These are phyloP conservation scores for Agarophyton chilense DNA, from an alignment of 23 red algal genomes.

Conservation along the genomic window DNA sequence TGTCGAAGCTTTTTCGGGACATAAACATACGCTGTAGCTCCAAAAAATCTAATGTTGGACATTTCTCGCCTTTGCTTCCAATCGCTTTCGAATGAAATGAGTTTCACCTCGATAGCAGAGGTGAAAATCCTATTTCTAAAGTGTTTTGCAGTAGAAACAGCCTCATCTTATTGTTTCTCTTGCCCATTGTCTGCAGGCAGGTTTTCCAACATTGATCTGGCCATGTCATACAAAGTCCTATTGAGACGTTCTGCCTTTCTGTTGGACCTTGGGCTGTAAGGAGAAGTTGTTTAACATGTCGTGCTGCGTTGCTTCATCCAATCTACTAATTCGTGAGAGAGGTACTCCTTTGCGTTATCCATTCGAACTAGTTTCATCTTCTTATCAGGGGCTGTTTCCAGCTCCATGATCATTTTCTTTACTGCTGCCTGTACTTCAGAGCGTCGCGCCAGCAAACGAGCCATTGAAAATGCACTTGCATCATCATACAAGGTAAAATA, in stretches of 20 bases:
- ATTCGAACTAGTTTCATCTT: background rate
- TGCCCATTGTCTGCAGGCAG: background rate
- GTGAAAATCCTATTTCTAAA: background rate
- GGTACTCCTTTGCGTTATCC: constrained; percentile 25
- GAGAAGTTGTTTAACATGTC: background rate
- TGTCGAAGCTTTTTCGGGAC: background rate
- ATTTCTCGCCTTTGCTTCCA: background rate
- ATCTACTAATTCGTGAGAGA: background rate
- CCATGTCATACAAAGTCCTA: constrained; percentile 5
- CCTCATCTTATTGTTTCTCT: background rate
- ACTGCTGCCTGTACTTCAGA: constrained; percentile 16
- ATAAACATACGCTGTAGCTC: background rate
- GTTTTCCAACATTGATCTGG: background rate
- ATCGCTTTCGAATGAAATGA: background rate
- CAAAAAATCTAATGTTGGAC: constrained; percentile 22
- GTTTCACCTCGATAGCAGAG: background rate
- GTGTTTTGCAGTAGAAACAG: background rate
- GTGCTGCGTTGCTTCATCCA: constrained; percentile 31
- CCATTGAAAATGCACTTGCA: no score
- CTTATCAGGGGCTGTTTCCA: background rate
- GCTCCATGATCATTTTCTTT: constrained; percentile 8
- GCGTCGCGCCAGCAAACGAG: background rate
- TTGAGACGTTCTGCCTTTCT: constrained; percentile 14
- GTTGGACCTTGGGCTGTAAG: constrained; percentile 39
- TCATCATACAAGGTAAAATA: no score